Percentiles rank a stretch among this genome's conserved stretches.
Evolutionary conservation across 352 stramenopile species (phyloP).

Genomic region (Pythium volutum): DNA sequence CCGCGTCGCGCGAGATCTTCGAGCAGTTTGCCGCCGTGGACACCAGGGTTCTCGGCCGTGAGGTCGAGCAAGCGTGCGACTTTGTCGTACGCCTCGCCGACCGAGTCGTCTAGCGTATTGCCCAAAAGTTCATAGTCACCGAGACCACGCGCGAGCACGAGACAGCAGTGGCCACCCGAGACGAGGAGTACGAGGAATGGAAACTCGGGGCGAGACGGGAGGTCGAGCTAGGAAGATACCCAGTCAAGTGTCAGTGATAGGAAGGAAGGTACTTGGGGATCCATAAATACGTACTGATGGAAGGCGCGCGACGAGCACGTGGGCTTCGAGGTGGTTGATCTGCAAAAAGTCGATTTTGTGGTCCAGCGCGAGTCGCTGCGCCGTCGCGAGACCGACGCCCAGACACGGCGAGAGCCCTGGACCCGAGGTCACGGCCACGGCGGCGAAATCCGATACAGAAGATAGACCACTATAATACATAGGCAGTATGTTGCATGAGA

Average conservation of each 20-base stretch:
- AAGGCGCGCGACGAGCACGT: constrained; percentile 94
- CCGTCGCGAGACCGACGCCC: constrained; percentile 88
- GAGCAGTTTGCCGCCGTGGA: constrained; percentile 93
- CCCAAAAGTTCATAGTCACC: constrained; percentile 93
- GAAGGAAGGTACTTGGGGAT: too few species aligned
- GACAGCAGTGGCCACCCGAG: constrained; percentile 98
- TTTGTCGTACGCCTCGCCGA: constrained; percentile 99
- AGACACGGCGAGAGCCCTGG: constrained; percentile 97
- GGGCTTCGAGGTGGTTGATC: constrained; percentile 98
- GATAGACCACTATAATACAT: constrained; percentile 50
- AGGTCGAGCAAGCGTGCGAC: constrained; percentile 94
- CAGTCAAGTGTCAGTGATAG: not conserved
- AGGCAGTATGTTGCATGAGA: not conserved
- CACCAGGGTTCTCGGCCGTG: constrained; percentile 35
- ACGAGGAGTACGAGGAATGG: constrained; percentile 97
- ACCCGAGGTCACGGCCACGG: constrained; percentile 95
- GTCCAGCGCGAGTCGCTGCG: constrained; percentile 79
- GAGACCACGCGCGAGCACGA: constrained; percentile 92
- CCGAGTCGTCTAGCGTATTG: constrained; percentile 96
- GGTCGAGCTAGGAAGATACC: constrained; percentile 25
- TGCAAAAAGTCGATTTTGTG: constrained; percentile 93
- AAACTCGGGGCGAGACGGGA: constrained; percentile 70
- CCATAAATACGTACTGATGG: constrained; percentile 36
- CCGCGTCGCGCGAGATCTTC: constrained; percentile 89
- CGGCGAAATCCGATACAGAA: constrained; percentile 85